Evolutionary conservation across 2,329 filamentous ascomycete genomes (phyloP).

Genomic region (Diaporthe australafricana): DNA sequence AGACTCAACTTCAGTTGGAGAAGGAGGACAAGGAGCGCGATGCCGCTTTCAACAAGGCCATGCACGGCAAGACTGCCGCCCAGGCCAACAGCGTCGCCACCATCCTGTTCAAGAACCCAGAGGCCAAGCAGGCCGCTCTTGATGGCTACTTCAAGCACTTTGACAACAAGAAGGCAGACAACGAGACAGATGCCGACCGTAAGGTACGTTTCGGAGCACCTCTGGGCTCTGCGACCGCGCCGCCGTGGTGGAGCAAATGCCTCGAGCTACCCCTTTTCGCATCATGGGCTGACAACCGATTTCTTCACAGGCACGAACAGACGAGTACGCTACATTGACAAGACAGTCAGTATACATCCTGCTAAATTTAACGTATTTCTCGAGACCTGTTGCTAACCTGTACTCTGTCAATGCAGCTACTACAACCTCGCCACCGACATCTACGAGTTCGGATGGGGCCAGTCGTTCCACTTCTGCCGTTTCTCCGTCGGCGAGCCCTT

Average conservation of each 20-base stretch:
- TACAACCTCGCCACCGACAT: constrained; percentile 97
- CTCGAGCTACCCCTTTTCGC: not conserved
- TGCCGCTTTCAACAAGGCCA: constrained; percentile 89
- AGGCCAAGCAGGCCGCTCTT: constrained; percentile 68
- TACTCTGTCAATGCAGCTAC: constrained; percentile 68
- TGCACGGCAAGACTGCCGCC: constrained; percentile 81
- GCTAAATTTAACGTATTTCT: not conserved
- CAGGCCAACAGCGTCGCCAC: constrained; percentile 78
- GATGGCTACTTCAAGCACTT: constrained; percentile 91
- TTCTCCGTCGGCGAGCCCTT: constrained; percentile 90
- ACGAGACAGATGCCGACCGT: constrained; percentile 86
- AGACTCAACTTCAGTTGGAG: constrained; percentile 67
- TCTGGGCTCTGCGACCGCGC: not conserved
- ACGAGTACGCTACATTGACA: constrained; percentile 92
- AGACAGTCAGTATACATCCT: constrained; percentile 77
- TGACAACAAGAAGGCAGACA: constrained; percentile 78
- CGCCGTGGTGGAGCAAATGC: not conserved
- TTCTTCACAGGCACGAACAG: constrained; percentile 73
- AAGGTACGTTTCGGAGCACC: constrained; percentile 66
- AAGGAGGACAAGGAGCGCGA: constrained; percentile 85
- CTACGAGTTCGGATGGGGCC: constrained; percentile 97
- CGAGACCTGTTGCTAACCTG: constrained; percentile 38
- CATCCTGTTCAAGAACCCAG: constrained; percentile 84
- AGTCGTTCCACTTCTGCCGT: constrained; percentile 97
- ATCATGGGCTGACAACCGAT: constrained; percentile 37